Evolutionary conservation across 805 yeast species (phyloP), one percentile per base, ranked within the genome.

Genomic region (Candida koratica): DNA sequence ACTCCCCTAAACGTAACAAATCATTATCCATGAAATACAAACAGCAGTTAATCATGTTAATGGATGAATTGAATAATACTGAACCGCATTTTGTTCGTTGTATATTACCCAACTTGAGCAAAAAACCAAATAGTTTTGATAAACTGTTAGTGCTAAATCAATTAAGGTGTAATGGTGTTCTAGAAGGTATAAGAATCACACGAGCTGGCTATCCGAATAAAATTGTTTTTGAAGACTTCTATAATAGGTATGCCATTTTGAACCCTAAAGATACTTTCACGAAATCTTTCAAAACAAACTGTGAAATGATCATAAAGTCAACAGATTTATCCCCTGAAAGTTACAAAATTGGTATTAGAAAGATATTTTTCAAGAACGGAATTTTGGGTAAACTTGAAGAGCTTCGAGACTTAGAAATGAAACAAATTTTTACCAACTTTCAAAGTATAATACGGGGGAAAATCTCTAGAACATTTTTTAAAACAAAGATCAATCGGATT

Each of bases 51-150:
- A 61, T 60, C 14, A 71, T 74, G 19, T 66, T 93, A 34, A 78
- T 93, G 80, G 67, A 67, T 4, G 90, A 86, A 44, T 64, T 93
- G 14, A 68, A 77, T 3, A 64, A 76, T 9, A 93, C 98, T 0
- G 88, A 85, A 52, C 99, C 99, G 2, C 97, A 93, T 56, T 93
- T 93, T 55, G 97, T 93, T 16, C 77, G 99, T 48, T 93, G 99
- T 58, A 93, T 93, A 31, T 66, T 93, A 30, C 99, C 99, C 6
- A 93, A 93, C 53, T 75, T 77, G 41, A 66, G 73, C 29, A 89
- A 90, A 54, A 69, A 69, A 34, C 78, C 96, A 0, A 75, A 75
- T 28, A 64, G 68, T 25, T 84, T 93, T 50, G 87, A 86, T 49
- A 86, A 82, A 47, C 63, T 61, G 19, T 63, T 93, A 16, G 95